These are phyloP conservation scores for Epichloe brachyelytri DNA, from an alignment of 2,329 filamentous ascomycete genomes.

Conservation along the genomic window DNA sequence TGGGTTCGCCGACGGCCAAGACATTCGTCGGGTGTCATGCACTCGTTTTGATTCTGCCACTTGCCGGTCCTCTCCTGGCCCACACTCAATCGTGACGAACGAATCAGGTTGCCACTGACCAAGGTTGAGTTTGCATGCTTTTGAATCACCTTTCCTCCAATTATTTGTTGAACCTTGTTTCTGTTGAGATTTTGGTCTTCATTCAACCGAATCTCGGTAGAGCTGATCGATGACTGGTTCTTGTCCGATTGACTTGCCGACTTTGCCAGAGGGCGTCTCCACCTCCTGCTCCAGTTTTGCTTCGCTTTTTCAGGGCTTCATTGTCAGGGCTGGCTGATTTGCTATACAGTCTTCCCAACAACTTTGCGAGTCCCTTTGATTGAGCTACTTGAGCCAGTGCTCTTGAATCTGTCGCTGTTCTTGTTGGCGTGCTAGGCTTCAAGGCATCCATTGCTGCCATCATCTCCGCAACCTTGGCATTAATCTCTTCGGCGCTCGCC, in stretches of 20 bases:
- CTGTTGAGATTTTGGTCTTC: slow-evolving; percentile 22
- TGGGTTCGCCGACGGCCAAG: slow-evolving; percentile 7
- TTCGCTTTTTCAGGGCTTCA: neutral
- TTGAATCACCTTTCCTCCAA: neutral
- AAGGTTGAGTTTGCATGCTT: neutral
- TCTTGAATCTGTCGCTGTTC: slow-evolving; percentile 7
- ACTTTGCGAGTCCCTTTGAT: slow-evolving; percentile 20
- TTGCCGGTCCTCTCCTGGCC: neutral
- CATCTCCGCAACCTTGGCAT: slow-evolving; percentile 24
- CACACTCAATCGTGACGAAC: neutral
- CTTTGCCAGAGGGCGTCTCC: neutral
- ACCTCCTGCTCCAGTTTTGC: neutral
- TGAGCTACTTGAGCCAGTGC: slow-evolving; percentile 17
- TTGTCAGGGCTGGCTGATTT: slow-evolving; percentile 14
- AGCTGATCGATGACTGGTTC: slow-evolving; percentile 15
- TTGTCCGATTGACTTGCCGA: neutral
- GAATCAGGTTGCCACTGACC: neutral
- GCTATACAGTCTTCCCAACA: slow-evolving; percentile 20
- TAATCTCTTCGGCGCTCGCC: slow-evolving; percentile 15
- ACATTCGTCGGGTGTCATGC: neutral
- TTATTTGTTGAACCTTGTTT: slow-evolving; percentile 18
- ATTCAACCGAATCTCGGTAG: slow-evolving; percentile 20
- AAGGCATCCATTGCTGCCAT: slow-evolving; percentile 22
- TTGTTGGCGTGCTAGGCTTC: slow-evolving; percentile 16
- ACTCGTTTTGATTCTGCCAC: neutral